Evolutionary conservation across 192 early-diverging fungal species (phyloP), one percentile per base, ranked within the genome.

Genomic region (Podila verticillata): DNA sequence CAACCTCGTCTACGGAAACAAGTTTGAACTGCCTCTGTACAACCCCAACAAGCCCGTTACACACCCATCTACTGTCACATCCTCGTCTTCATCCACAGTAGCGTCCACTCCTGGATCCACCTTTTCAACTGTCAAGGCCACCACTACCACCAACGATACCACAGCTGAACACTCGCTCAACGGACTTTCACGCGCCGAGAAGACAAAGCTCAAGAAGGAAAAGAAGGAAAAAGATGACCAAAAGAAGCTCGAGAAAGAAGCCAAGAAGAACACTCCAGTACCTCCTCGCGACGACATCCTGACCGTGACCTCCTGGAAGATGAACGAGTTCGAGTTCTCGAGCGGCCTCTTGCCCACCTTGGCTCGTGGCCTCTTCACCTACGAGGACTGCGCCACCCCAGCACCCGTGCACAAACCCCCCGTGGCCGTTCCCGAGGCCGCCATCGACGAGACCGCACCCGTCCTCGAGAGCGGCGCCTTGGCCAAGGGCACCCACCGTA

Each of bases 311-410:
- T 85, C 84, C 0, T 95, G 93, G 93, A 91, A 85, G 36, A 87
- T 92, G 83, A 88, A 75, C 57, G 93, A 95, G 72, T 88, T 69
- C 44, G 74, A 91, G 51, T 95, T 92, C 79, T 90, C 89, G 63
- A 93, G 89, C 65, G 83, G 86, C 8, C 84, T 83, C 1, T 84
- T 96, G 29, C 96, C 95, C 2, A 92, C 91, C 10, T 81, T 89
- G 35, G 93, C 95, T 5, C 89, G 97, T 47, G 97, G 97, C 0
- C 70, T 98, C 35, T 98, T 98, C 54, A 93, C 93, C 2, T 80
- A 72, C 57, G 57, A 68, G 26, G 77, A 80, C 15, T 34, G 47
- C 5, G 26, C 65, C 4, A n/a, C 29, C 1, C 26, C 32, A 15
- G 48, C 12, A 4, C 51, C 13, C 5, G 29, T 19, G 22, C 48